phyloP scores from a whole-genome alignment of 2,329 filamentous ascomycete genomes.

The Ambrosiella beaveri region DNA sequence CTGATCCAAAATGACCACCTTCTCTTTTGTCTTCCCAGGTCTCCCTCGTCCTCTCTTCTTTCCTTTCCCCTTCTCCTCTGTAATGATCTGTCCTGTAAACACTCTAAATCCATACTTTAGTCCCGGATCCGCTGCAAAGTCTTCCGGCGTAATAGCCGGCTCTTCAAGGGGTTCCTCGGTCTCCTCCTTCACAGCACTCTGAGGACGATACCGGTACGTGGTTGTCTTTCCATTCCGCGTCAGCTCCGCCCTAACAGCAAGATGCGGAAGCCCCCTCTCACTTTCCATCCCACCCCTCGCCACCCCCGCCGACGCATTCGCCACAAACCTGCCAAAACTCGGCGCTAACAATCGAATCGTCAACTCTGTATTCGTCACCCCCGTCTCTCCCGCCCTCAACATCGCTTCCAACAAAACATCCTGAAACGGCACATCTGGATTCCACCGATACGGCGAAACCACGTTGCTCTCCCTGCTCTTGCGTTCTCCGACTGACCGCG shows the following conservation, averaged over 20 bases:
- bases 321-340: constrained; percentile 22
- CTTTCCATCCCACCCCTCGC: constrained; percentile 21
- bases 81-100: neutral
- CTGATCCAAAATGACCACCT: constrained; percentile 10
- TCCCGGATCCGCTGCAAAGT: constrained; percentile 1
- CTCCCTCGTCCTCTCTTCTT: neutral
- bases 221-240: constrained; percentile 13
- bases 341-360: constrained; percentile 21
- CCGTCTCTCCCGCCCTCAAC: constrained; percentile 18
- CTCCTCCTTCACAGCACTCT: neutral
- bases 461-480: neutral
- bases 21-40: constrained; percentile 4
- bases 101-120: constrained; percentile 10
- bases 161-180: neutral
- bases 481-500: neutral
- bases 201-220: constrained; percentile 13
- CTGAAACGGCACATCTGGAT: constrained; percentile 12
- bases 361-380: constrained; percentile 22
- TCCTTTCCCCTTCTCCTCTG: neutral
- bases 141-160: neutral
- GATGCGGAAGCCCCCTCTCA: constrained; percentile 23
- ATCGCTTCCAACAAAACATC: constrained; percentile 21
- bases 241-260: constrained; percentile 19
- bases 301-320: constrained; percentile 12
- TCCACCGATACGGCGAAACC: constrained; percentile 7